These are phyloP conservation scores for Rutstroemia sydowiana DNA, from an alignment of 2,329 filamentous ascomycete species.

Conservation along the genomic window DNA sequence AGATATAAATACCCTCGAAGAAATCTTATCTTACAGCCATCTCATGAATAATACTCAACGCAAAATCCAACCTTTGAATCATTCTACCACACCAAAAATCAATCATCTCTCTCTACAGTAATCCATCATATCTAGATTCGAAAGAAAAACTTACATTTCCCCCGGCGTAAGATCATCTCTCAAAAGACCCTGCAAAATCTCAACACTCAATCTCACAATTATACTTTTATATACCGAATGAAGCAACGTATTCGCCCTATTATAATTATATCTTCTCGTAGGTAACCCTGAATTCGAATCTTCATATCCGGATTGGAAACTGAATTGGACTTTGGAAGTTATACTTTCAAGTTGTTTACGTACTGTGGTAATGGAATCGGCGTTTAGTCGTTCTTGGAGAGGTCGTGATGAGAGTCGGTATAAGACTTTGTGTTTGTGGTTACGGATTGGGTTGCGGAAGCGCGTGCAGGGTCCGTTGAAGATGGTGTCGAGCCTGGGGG, in stretches of 20 bases:
- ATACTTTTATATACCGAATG: neutral
- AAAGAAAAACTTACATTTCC: neutral
- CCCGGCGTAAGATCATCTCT: neutral
- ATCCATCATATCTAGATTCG: neutral
- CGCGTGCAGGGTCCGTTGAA: too few species aligned
- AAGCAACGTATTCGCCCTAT: constrained; percentile 1
- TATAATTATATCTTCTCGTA: neutral
- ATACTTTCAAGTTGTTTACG: neutral
- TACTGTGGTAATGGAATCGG: too few species aligned
- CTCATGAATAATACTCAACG: neutral
- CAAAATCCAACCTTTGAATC: neutral
- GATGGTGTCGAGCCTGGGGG: neutral
- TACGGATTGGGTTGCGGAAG: too few species aligned
- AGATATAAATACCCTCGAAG: too few species aligned
- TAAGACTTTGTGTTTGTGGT: too few species aligned
- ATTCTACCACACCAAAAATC: neutral
- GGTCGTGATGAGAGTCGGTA: too few species aligned
- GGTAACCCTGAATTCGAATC: neutral
- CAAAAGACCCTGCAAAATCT: neutral
- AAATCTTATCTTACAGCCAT: constrained; percentile 4
- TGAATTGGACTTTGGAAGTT: neutral
- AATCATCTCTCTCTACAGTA: neutral
- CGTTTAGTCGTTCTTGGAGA: too few species aligned
- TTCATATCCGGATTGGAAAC: constrained; percentile 1
- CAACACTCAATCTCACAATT: neutral